A percentile compares a stretch with the other conserved stretches of the same genome.
Evolutionary conservation across 257 asterid genomes (phyloP).

Genomic region (Solanum ossicruentum): DNA sequence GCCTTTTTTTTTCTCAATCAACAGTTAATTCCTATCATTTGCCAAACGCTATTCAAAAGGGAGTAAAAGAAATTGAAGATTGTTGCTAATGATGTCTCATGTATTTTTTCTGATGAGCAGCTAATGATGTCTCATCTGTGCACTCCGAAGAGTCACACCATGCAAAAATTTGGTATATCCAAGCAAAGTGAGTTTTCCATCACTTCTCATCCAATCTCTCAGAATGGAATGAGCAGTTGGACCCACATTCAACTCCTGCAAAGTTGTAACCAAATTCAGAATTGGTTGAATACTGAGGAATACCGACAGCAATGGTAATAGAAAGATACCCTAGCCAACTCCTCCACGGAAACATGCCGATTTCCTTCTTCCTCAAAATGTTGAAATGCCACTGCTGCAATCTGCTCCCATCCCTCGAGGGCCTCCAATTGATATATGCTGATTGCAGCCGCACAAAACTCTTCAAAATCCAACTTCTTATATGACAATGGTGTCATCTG

Average conservation of each 20-base stretch:
- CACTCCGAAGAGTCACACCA: conserved; percentile 75
- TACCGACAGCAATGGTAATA: neutral
- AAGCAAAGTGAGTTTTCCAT: conserved; percentile 63
- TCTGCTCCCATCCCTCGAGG: conserved; percentile 68
- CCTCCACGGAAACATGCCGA: conserved; percentile 69
- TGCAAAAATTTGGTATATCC: conserved; percentile 90
- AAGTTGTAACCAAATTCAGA: neutral
- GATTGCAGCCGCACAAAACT: conserved; percentile 83
- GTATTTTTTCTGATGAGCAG: neutral
- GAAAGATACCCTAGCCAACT: conserved; percentile 60
- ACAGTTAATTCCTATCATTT: neutral
- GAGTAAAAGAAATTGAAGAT: neutral
- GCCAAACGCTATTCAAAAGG: neutral
- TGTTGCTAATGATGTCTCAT: conserved; percentile 40
- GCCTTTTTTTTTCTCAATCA: neutral
- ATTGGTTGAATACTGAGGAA: neutral
- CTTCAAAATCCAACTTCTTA: conserved; percentile 70
- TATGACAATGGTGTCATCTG: conserved; percentile 71
- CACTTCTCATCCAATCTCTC: conserved; percentile 65
- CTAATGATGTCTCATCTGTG: conserved; percentile 58
- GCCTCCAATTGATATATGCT: conserved; percentile 90
- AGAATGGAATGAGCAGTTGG: conserved; percentile 57
- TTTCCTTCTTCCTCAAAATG: conserved; percentile 76
- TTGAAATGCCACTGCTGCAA: conserved; percentile 59
- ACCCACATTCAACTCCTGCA: conserved; percentile 82